Base-by-base conservation (phyloP, 2,329 filamentous ascomycete species). In the Aureobasidium sp. region DNA sequence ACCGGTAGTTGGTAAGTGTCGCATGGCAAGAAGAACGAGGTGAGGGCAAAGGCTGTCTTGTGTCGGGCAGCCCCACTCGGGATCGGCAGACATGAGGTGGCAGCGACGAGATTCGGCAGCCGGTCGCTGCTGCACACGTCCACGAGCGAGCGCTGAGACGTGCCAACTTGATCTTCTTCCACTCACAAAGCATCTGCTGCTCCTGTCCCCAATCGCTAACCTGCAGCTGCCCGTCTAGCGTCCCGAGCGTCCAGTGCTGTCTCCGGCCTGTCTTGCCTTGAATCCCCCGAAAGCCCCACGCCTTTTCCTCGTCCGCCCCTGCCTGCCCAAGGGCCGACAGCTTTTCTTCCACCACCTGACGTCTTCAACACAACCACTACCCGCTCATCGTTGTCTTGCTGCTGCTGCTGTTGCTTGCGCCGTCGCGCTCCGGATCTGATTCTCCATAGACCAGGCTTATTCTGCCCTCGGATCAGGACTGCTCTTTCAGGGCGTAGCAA, bases 181-280 rank as follows among this genome's bases (percentile, higher is more conserved):
- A 47, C 37, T 37, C 41, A 27, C 55, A 47, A 37, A 37, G 41
- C 24, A 7, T 47, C 55, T 59, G 37, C 41, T 47, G 29, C 32
- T 44, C 6, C 26, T 7, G 46, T 55, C 46, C 59, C 65, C 29
- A 69, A 65, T 64, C 67, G 46, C 57, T 60, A 34, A 60, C 36
- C 29, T 39, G 46, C 59, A 61, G 47, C 59, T 46, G 37, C 48
- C 59, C 32, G 27, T 15, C 32, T 61, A 52, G 57, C 59, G 47
- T 53, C 37, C 34, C 46, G 43, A 27, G 46, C 15, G 27, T 41
- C 46, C 29, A 59, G 46, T n/a, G 15, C 36, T 50, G 57, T 36
- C 46, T 52, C 47, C 52, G 57, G 32, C n/a, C 43, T 61, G 46
- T 52, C 46, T 61, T 53, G 59, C 48, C 59, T 61, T 61, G 59